These are phyloP conservation scores for Yamadazyma tumulicola DNA, from an alignment of 805 yeast species.

Conservation along the genomic window DNA sequence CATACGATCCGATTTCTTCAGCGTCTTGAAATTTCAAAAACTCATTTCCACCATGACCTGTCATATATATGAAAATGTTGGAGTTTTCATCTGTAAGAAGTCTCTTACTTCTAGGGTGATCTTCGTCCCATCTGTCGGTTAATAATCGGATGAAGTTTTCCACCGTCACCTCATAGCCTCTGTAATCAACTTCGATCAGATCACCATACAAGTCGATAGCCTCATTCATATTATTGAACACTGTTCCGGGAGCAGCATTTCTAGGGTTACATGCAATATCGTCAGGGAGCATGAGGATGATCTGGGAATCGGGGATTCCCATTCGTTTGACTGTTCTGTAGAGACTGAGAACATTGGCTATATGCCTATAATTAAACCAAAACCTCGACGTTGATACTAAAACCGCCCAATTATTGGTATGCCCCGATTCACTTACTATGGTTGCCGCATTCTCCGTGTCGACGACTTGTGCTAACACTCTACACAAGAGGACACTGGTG, in stretches of 20 bases:
- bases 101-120: conserved; percentile 90
- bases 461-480: conserved; percentile 7
- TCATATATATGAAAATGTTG: conserved; percentile 89
- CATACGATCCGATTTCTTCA: conserved; percentile 93
- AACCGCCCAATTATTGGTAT: conserved; percentile 79
- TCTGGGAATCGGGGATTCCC: conserved; percentile 97
- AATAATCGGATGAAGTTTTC: conserved; percentile 89
- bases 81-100: conserved; percentile 90
- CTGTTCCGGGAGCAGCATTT: conserved; percentile 93
- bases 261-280: conserved; percentile 97
- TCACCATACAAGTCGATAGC: conserved; percentile 92
- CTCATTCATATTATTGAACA: conserved; percentile 89
- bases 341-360: conserved; percentile 93
- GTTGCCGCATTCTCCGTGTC: conserved; percentile 20
- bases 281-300: conserved; percentile 92
- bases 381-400: conserved; percentile 92
- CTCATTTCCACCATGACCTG: conserved; percentile 99
- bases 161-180: conserved; percentile 98
- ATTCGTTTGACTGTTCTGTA: conserved; percentile 93
- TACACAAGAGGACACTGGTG: too few species aligned
- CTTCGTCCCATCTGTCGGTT: conserved; percentile 94
- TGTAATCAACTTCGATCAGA: conserved; percentile 89
- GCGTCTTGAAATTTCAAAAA: conserved; percentile 97
- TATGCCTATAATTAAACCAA: conserved; percentile 98
- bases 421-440: conserved; percentile 36